Conservation (phyloP, 495 filamentous ascomycete genomes). For the Podospora pseudopauciseta region DNA sequence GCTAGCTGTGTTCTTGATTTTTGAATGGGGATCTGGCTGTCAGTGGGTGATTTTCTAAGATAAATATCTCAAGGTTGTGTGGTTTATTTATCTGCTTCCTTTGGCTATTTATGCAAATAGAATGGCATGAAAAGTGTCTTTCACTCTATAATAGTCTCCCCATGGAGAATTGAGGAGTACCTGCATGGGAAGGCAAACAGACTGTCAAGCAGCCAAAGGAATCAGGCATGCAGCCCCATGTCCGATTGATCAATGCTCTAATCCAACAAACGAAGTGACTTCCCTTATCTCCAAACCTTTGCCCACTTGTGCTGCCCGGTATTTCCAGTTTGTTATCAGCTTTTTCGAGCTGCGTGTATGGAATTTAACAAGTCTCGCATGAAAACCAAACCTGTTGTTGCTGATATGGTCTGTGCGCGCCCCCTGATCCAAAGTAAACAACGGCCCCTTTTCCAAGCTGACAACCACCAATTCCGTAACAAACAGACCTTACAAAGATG, state of each 20-base stretch:
- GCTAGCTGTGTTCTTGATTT: no score
- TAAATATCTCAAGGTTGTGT: no score
- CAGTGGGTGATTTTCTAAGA: no score
- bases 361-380: no score
- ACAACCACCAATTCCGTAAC: neutral
- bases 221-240: neutral
- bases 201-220: neutral
- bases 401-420: neutral
- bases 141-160: neutral
- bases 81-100: no score
- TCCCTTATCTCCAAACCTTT: no score
- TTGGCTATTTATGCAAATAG: no score
- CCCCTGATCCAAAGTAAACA: neutral
- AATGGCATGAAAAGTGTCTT: neutral
- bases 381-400: neutral
- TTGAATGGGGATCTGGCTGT: no score
- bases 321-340: no score
- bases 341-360: no score
- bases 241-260: neutral
- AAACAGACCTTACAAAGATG: neutral
- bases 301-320: no score
- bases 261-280: neutral
- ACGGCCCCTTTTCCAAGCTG: neutral
- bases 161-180: neutral
- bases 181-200: neutral